Percentiles rank a stretch among this genome's conserved stretches.
Conservation (phyloP, 106 monocot species). For the Acanthochlamys bracteata region DNA sequence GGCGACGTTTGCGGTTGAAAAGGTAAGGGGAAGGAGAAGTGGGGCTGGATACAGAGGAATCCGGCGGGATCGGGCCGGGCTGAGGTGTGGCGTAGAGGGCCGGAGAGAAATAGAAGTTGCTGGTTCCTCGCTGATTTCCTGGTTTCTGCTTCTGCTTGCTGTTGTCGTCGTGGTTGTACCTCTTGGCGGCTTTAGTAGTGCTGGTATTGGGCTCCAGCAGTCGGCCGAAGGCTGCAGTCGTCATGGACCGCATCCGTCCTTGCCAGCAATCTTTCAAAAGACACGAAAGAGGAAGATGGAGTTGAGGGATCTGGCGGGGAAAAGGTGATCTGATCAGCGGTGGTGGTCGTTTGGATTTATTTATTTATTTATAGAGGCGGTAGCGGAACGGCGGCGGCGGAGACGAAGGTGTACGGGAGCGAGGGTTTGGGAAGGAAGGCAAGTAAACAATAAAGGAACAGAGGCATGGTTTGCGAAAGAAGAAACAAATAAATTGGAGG, state of each 20-base stretch:
- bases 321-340: too few relatives aligned
- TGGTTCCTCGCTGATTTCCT: neutral
- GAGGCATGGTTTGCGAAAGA: too few relatives aligned
- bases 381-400: neutral
- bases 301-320: neutral
- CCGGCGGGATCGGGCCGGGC: too few relatives aligned
- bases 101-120: conserved; percentile 14
- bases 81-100: conserved; percentile 28
- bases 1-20: conserved; percentile 32
- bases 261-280: too few relatives aligned
- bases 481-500: too few relatives aligned
- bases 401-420: neutral
- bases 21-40: conserved; percentile 25
- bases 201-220: neutral
- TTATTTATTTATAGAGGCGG: too few relatives aligned
- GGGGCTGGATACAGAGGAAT: too few relatives aligned
- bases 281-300: neutral
- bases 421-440: too few relatives aligned
- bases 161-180: neutral
- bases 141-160: neutral
- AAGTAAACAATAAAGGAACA: too few relatives aligned
- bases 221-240: neutral
- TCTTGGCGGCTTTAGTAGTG: neutral
- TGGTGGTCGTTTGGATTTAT: too few relatives aligned
- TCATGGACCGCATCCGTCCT: neutral